Conservation (phyloP, 768 basidiomycete genomes). For the Suillus discolor region DNA sequence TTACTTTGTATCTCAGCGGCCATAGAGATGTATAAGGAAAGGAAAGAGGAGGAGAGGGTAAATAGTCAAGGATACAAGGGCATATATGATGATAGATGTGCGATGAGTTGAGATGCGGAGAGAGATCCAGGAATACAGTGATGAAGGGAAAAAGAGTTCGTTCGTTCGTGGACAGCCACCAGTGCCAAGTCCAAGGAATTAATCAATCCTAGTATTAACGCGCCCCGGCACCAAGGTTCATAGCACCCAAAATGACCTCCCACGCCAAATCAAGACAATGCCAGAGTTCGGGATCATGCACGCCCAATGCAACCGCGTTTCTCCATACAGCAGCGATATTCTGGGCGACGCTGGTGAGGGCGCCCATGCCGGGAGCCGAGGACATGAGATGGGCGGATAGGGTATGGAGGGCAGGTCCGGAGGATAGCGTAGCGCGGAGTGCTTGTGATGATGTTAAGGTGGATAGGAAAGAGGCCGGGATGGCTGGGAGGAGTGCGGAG, state of each 20-base stretch:
- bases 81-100: conserved; percentile 22
- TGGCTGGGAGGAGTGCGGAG: conserved; percentile 43
- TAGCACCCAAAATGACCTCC: conserved; percentile 64
- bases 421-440: conserved; percentile 45
- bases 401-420: conserved; percentile 54
- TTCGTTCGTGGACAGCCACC: neutral
- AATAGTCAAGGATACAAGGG: conserved; percentile 31
- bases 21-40: conserved; percentile 19
- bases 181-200: conserved; percentile 7
- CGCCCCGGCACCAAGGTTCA: conserved; percentile 51
- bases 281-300: conserved; percentile 70
- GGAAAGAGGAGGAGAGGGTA: conserved; percentile 9
- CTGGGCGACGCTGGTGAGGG: conserved; percentile 50
- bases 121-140: conserved; percentile 17
- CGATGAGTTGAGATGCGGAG: conserved; percentile 26
- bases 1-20: conserved; percentile 31
- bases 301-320: conserved; percentile 69
- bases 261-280: conserved; percentile 66
- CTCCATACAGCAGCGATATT: conserved; percentile 70
- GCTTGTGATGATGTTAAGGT: conserved; percentile 33
- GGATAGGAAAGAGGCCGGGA: conserved; percentile 31
- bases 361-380: conserved; percentile 44
- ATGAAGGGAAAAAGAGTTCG: conserved; percentile 2
- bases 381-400: conserved; percentile 55
- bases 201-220: conserved; percentile 18